Evolutionary conservation across 345 rosid species (phyloP).

Genomic region (Clausena lansium): DNA sequence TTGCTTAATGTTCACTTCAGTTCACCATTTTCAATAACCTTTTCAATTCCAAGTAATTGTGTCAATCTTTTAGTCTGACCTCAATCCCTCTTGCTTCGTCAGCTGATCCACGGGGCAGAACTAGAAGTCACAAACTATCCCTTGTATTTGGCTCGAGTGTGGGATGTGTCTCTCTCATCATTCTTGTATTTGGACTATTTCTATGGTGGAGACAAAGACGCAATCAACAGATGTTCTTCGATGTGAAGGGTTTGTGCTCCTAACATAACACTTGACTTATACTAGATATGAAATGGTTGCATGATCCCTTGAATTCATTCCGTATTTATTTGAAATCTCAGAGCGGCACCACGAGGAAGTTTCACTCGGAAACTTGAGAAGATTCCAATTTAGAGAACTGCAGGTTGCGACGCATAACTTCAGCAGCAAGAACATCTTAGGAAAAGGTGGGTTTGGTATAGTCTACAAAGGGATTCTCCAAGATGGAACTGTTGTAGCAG

Average conservation of each 20-base stretch:
- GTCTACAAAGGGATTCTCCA: constrained; percentile 89
- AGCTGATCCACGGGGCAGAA: constrained; percentile 41
- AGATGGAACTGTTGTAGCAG: constrained; percentile 80
- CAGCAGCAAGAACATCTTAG: constrained; percentile 83
- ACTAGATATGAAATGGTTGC: neutral
- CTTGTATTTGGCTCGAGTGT: constrained; percentile 73
- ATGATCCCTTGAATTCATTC: neutral
- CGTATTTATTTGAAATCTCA: constrained; percentile 17
- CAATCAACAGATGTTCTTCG: constrained; percentile 61
- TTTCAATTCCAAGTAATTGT: neutral
- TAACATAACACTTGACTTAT: constrained; percentile 18
- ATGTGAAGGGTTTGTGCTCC: constrained; percentile 67
- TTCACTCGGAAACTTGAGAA: constrained; percentile 82
- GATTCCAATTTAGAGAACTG: constrained; percentile 87
- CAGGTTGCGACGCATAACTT: constrained; percentile 81
- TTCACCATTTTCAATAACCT: neutral
- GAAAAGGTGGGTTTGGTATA: constrained; percentile 92
- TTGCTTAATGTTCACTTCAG: neutral
- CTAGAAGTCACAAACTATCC: constrained; percentile 65
- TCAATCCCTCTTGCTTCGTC: constrained; percentile 9
- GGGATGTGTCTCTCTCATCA: constrained; percentile 55
- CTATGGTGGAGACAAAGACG: constrained; percentile 87
- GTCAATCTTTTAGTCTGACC: constrained; percentile 21
- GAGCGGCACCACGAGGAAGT: constrained; percentile 72
- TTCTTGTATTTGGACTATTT: constrained; percentile 64